These are phyloP conservation scores for Lentinula boryana DNA, from an alignment of 768 basidiomycete species.

Conservation along the genomic window DNA sequence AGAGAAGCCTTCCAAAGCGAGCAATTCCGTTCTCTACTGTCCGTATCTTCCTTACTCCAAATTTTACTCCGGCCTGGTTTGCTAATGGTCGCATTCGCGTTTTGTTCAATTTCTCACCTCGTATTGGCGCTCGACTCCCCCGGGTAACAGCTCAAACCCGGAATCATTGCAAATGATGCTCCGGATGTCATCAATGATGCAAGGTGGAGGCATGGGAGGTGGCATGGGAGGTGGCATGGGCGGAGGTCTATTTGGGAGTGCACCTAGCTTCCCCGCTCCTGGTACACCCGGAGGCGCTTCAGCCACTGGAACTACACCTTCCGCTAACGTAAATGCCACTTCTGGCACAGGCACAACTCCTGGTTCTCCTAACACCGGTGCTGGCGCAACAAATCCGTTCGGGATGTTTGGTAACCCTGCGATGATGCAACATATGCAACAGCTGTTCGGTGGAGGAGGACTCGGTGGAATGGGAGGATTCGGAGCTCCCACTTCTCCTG, in stretches of 20 bases:
- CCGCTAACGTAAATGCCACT: constrained; percentile 8
- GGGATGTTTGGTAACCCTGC: constrained; percentile 29
- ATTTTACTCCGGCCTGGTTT: neutral
- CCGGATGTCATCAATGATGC: constrained; percentile 60
- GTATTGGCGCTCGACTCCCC: neutral
- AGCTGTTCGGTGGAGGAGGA: constrained; percentile 11
- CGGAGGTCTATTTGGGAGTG: constrained; percentile 14
- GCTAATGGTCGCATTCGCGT: neutral
- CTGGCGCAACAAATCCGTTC: constrained; percentile 25
- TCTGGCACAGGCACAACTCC: neutral
- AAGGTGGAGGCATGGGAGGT: constrained; percentile 29
- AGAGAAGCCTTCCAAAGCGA: constrained; percentile 74
- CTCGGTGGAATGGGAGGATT: constrained; percentile 22
- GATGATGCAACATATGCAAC: constrained; percentile 38
- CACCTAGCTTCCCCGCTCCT: constrained; percentile 48
- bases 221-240: constrained; percentile 16
- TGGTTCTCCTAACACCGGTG: constrained; percentile 14
- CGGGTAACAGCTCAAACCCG: constrained; percentile 57
- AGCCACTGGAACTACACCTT: constrained; percentile 23
- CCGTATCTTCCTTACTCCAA: constrained; percentile 18
- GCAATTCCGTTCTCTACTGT: constrained; percentile 73
- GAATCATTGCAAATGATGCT: constrained; percentile 70
- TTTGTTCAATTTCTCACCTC: neutral
- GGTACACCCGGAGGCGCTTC: constrained; percentile 52
- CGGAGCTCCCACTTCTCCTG: constrained; percentile 36